Evolutionary conservation across 306 rosid genomes (phyloP).

Genomic region (Lathyrus tuberosus): DNA sequence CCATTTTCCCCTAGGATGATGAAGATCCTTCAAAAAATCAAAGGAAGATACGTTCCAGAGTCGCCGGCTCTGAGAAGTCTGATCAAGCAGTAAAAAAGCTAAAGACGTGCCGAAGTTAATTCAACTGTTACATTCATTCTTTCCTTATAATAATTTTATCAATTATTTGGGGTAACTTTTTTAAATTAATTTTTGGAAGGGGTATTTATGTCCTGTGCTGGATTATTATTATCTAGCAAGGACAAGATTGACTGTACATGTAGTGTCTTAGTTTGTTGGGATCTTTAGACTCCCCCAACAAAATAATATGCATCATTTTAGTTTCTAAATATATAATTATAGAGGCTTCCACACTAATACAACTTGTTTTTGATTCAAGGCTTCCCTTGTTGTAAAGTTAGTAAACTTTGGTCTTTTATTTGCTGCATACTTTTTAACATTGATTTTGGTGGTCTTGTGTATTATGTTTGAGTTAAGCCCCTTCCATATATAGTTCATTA

Average conservation of each 20-base stretch:
- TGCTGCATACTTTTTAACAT: slow-evolving; percentile 36
- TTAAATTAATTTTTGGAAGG: slow-evolving; percentile 48
- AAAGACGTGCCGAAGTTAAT: slow-evolving; percentile 68
- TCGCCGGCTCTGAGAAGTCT: slow-evolving; percentile 55
- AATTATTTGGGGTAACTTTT: slow-evolving; percentile 57
- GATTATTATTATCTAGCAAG: slow-evolving; percentile 47
- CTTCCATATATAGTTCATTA: slow-evolving; percentile 1
- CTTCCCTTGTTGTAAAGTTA: slow-evolving; percentile 60
- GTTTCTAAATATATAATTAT: slow-evolving; percentile 41
- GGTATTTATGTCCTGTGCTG: slow-evolving; percentile 51
- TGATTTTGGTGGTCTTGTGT: slow-evolving; percentile 35
- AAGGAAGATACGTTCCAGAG: slow-evolving; percentile 51
- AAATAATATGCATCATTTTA: slow-evolving; percentile 49
- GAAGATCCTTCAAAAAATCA: slow-evolving; percentile 54
- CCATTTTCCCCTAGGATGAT: slow-evolving; percentile 57
- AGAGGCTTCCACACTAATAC: slow-evolving; percentile 71
- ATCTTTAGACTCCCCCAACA: slow-evolving; percentile 50
- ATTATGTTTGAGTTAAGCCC: slow-evolving; percentile 5
- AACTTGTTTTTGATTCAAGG: slow-evolving; percentile 61
- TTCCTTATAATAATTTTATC: slow-evolving; percentile 51
- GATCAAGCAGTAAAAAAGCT: slow-evolving; percentile 73
- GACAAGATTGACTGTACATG: slow-evolving; percentile 68
- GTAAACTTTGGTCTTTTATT: slow-evolving; percentile 39
- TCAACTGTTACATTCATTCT: slow-evolving; percentile 44
- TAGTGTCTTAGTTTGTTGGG: slow-evolving; percentile 61